Conservation (phyloP, 345 rosid genomes). For the Eucalyptus curtisii region DNA sequence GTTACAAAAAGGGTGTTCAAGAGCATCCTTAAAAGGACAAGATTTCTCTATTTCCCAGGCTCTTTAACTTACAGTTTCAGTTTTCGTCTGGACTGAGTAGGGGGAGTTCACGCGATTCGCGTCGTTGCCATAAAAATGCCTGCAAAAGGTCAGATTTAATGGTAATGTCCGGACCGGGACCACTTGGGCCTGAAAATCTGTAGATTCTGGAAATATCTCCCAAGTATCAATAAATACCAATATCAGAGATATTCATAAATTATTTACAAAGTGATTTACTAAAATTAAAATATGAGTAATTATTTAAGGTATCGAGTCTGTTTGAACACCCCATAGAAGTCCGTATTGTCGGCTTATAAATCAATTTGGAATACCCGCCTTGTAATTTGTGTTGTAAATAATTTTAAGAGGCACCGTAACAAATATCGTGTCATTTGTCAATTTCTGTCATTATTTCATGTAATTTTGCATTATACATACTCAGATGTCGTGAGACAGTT, state of each 20-base stretch:
- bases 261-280: neutral
- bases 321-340: neutral
- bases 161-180: neutral
- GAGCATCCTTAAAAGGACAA: neutral
- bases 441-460: neutral
- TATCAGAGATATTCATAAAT: neutral
- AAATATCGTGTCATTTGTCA: neutral
- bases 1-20: neutral
- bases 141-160: neutral
- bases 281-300: neutral
- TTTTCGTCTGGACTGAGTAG: neutral
- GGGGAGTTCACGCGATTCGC: neutral
- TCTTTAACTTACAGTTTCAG: neutral
- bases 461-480: neutral
- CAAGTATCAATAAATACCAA: neutral
- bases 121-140: neutral
- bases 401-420: neutral
- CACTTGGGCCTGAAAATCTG: neutral
- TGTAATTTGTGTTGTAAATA: neutral
- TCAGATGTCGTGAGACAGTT: accelerated
- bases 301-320: neutral
- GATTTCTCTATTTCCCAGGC: neutral
- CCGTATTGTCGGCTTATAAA: neutral
- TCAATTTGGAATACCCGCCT: neutral
- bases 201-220: neutral